These are phyloP conservation scores for Monilinia polystroma DNA, from an alignment of 2,329 filamentous ascomycete species.

Conservation along the genomic window DNA sequence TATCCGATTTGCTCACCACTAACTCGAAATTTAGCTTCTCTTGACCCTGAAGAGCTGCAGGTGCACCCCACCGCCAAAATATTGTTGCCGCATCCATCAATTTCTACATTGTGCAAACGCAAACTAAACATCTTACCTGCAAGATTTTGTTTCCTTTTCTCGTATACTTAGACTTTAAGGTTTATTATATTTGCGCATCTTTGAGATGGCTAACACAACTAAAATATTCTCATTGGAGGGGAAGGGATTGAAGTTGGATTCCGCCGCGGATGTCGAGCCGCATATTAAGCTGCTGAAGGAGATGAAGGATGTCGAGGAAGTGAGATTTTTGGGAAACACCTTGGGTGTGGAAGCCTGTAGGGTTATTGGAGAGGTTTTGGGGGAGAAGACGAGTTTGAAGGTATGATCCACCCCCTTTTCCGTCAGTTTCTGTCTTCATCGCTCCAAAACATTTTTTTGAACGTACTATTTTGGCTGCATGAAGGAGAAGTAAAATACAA, in stretches of 20 bases:
- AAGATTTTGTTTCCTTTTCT: constrained; percentile 22
- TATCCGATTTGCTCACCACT: background rate
- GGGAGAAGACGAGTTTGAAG: constrained; percentile 79
- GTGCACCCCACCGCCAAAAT: constrained; percentile 25
- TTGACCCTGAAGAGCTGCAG: constrained; percentile 25
- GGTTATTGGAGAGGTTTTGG: constrained; percentile 77
- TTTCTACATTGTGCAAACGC: constrained; percentile 15
- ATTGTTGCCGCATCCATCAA: constrained; percentile 22
- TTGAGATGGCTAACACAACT: constrained; percentile 50
- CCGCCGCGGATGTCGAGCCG: constrained; percentile 78
- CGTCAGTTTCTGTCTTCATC: constrained; percentile 1
- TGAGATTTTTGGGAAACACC: constrained; percentile 87
- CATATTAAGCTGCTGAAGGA: constrained; percentile 75
- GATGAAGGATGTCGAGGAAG: constrained; percentile 75
- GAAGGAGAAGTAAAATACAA: background rate
- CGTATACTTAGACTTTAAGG: constrained; percentile 21
- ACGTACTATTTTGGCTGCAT: background rate
- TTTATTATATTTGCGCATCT: constrained; percentile 38
- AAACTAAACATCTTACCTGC: constrained; percentile 8
- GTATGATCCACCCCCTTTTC: constrained; percentile 45
- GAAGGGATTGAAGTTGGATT: constrained; percentile 89
- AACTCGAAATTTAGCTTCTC: constrained; percentile 26
- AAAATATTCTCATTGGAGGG: constrained; percentile 89
- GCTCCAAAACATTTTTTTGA: background rate
- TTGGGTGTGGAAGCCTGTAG: constrained; percentile 86